Evolutionary conservation across 441 rosid genomes (phyloP).

Genomic region (Adansonia rubrostipa): DNA sequence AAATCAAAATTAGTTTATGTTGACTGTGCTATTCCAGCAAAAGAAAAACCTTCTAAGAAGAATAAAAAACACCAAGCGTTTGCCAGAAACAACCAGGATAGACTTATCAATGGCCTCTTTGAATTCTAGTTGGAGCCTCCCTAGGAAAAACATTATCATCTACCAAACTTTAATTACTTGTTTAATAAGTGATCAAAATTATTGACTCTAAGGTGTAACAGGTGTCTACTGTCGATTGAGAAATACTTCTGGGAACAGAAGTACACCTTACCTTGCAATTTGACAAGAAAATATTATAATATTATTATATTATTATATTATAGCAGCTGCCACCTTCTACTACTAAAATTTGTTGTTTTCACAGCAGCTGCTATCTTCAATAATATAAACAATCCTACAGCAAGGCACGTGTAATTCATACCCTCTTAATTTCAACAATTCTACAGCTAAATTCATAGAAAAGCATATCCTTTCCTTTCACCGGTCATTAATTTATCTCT

Average conservation of each 20-base stretch:
- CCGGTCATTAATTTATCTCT: background rate
- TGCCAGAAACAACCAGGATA: no score
- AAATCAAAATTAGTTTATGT: no score
- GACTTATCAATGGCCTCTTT: no score
- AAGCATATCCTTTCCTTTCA: background rate
- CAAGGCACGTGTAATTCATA: background rate
- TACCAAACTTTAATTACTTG: no score
- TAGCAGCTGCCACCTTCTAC: background rate
- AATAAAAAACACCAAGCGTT: no score
- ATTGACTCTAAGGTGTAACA: background rate
- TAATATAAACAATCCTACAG: background rate
- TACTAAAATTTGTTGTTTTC: slow-evolving; percentile 6
- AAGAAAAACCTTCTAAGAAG: no score
- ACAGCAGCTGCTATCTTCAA: background rate
- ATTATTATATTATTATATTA: no score
- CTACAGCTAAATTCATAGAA: background rate
- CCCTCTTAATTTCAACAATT: background rate
- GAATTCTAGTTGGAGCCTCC: no score
- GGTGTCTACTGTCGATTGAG: background rate
- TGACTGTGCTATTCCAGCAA: no score
- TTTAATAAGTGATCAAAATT: background rate
- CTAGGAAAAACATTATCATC: no score
- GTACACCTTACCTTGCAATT: background rate
- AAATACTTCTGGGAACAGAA: no score
- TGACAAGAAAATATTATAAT: background rate